These are phyloP conservation scores for Cystofilobasidium macerans DNA, from an alignment of 768 basidiomycete genomes.

Conservation along the genomic window DNA sequence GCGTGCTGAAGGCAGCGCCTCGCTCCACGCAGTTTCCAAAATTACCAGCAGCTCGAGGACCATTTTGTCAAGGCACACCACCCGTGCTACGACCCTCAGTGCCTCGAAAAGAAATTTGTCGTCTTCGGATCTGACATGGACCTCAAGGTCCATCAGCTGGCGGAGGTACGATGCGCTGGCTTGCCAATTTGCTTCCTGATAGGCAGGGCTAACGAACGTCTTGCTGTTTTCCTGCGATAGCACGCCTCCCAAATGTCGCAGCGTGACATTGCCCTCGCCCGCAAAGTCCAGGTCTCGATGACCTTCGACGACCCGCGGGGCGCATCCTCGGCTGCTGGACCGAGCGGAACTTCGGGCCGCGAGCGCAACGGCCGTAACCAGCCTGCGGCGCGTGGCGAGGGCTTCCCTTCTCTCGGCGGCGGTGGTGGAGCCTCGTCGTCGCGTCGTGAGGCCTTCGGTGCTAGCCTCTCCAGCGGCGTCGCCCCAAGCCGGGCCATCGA, in stretches of 20 bases:
- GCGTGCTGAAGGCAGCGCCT: constrained; percentile 11
- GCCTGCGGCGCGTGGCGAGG: background rate
- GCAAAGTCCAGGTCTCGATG: constrained; percentile 31
- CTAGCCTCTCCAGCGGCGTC: background rate
- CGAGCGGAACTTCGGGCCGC: background rate
- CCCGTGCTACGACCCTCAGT: constrained; percentile 61
- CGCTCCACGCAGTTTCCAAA: constrained; percentile 50
- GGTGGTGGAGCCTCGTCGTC: constrained; percentile 4
- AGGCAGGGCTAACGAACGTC: background rate
- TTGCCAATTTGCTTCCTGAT: background rate
- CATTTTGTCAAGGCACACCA: constrained; percentile 63
- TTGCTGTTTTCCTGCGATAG: constrained; percentile 23
- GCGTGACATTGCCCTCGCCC: constrained; percentile 35
- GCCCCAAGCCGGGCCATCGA: no score
- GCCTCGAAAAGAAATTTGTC: constrained; percentile 81
- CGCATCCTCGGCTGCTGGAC: background rate
- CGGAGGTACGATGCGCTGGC: constrained; percentile 41
- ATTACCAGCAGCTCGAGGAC: constrained; percentile 63
- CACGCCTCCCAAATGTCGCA: constrained; percentile 36
- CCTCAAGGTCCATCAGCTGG: constrained; percentile 80
- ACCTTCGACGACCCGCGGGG: constrained; percentile 18
- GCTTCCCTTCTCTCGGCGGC: constrained; percentile 6
- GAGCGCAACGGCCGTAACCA: background rate
- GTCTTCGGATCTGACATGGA: constrained; percentile 82
- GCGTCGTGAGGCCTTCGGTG: background rate